phyloP scores from a whole-genome alignment of 129 eudicot genomes.

The Ambrosia artemisiifolia region DNA sequence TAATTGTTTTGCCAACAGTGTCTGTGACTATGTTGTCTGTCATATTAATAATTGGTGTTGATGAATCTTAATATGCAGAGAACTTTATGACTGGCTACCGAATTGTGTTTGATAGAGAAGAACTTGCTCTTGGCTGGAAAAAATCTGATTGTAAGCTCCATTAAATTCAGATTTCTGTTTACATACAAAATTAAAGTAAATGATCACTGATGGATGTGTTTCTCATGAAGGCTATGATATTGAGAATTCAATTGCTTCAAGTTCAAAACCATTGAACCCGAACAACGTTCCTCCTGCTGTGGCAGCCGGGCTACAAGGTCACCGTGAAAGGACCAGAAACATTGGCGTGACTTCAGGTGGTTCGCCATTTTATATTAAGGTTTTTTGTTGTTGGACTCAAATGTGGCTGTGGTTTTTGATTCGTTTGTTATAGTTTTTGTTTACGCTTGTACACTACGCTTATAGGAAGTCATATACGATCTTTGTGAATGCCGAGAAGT shows the following conservation, averaged over 20 bases:
- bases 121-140: conserved; percentile 84
- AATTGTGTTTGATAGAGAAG: conserved; percentile 85
- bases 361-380: conserved; percentile 13
- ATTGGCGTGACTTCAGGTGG: conserved; percentile 33
- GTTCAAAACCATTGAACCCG: conserved; percentile 38
- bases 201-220: not conserved
- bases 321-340: conserved; percentile 17
- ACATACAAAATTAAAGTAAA: not conserved
- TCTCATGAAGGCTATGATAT: conserved; percentile 61
- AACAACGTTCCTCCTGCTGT: conserved; percentile 60
- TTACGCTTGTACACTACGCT: not conserved
- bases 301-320: conserved; percentile 53
- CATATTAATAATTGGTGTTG: not conserved
- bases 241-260: conserved; percentile 29
- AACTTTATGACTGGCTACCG: conserved; percentile 96
- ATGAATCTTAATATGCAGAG: conserved; percentile 42
- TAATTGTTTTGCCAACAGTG: not conserved
- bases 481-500: not conserved
- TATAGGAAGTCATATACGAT: not conserved
- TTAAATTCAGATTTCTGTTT: conserved; percentile 7
- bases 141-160: conserved; percentile 59
- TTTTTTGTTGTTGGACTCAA: conserved; percentile 15
- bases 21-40: not conserved
- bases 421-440: conserved; percentile 19
- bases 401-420: conserved; percentile 28